Evolutionary conservation across 495 filamentous ascomycete genomes (phyloP), one percentile per base, ranked within the genome.

Genomic region (Podospora conica): DNA sequence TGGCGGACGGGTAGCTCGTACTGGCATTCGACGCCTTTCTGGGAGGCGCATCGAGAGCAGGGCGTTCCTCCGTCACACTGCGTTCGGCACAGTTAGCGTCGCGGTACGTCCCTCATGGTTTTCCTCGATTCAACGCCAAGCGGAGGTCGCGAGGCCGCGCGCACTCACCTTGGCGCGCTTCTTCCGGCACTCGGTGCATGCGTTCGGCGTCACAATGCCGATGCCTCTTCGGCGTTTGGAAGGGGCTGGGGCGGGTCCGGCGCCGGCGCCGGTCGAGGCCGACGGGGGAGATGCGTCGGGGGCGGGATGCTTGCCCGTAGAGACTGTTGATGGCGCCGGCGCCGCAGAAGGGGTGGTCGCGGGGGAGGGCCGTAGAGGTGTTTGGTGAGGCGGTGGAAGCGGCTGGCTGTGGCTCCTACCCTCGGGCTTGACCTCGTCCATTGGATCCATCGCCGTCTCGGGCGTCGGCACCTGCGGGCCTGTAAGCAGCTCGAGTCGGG

Each of bases 151-250:
- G 53, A 11, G 11, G 33, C 12, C 5, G 22, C 23, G 29, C 7
- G 12, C 1, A 66, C 74, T 20, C 68, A 82, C 82, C 77, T 86
- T 86, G 55, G 82, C 81, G 63, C 83, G 78, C 65, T 84, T 86
- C 75, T 86, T 86, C 20, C 83, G 77, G 66, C 83, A 86, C 70
- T 85, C 83, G 27, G 80, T 85, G 69, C 83, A 86, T 1, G 83
- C 83, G 65, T 84, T 86, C 33, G 78, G 78, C 4, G 83, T 86
- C 8, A 86, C 82, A 8, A 84, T 71, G 15, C 83, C 83, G 5
- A 82, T 67, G 18, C 83, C 83, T 57, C 83, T 77, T 64, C 80
- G 75, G 22, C 82, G 70, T 67, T 80, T 82, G 4, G 79, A 79
- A 7, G 75, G 65, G 24, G 71, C 70, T 3, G 69, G 31, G 58